These are phyloP conservation scores for Neonectria neomacrospora DNA, from an alignment of 2,329 filamentous ascomycete genomes.

Conservation along the genomic window DNA sequence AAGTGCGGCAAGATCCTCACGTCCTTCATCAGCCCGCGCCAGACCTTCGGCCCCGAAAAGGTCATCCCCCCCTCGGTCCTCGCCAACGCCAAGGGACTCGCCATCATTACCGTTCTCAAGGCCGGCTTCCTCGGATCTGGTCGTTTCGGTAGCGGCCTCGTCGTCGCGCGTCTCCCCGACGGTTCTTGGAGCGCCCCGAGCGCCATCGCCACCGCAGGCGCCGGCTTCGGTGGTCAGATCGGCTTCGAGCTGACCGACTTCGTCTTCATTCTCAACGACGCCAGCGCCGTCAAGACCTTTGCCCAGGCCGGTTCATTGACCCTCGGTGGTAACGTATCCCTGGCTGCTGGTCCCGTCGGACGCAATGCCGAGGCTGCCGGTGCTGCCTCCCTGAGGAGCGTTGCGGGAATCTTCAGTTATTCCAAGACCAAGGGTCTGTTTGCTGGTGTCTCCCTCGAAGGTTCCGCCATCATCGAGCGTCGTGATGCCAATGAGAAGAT, in stretches of 20 bases:
- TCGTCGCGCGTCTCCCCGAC: constrained; percentile 81
- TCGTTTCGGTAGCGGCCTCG: constrained; percentile 83
- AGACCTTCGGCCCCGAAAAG: constrained; percentile 95
- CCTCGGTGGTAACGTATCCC: constrained; percentile 93
- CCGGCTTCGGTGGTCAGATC: constrained; percentile 86
- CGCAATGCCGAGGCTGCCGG: constrained; percentile 96
- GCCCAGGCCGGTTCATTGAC: constrained; percentile 92
- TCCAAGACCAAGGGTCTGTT: constrained; percentile 98
- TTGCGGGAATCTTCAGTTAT: constrained; percentile 95
- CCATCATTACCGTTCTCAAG: constrained; percentile 87
- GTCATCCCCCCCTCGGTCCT: constrained; percentile 93
- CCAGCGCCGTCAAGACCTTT: constrained; percentile 89
- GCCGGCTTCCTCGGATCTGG: constrained; percentile 87
- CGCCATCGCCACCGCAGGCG: constrained; percentile 83
- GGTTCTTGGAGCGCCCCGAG: constrained; percentile 84
- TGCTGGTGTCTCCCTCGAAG: constrained; percentile 93
- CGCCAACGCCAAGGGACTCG: constrained; percentile 90
- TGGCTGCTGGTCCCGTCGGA: constrained; percentile 93
- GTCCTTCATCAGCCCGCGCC: constrained; percentile 92
- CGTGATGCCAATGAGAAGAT: constrained; percentile 97
- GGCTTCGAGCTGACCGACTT: constrained; percentile 92
- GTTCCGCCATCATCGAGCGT: constrained; percentile 91
- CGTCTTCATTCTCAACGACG: constrained; percentile 97
- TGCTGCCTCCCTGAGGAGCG: constrained; percentile 87
- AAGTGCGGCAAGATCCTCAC: constrained; percentile 96